These are phyloP conservation scores for Trichoderma virens DNA, from an alignment of 495 filamentous ascomycete species.

Conservation along the genomic window DNA sequence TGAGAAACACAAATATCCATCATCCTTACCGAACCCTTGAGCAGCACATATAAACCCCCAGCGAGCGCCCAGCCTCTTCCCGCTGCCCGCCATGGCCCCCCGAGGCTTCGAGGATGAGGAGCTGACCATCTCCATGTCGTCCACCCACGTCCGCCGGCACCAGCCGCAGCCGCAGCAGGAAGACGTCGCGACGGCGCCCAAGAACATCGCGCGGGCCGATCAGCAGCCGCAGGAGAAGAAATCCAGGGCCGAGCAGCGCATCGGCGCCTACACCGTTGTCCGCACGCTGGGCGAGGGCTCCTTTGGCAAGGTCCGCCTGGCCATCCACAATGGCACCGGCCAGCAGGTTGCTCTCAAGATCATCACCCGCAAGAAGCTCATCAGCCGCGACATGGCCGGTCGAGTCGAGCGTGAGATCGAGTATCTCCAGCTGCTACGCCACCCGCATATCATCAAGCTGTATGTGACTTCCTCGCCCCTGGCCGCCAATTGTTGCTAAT, in stretches of 20 bases:
- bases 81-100: constrained; percentile 41
- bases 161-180: constrained; percentile 12
- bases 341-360: constrained; percentile 97
- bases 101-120: constrained; percentile 74
- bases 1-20: not conserved
- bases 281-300: constrained; percentile 92
- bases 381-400: constrained; percentile 94
- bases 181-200: constrained; percentile 17
- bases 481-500: not conserved
- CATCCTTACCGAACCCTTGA: not conserved
- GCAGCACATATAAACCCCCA: not conserved
- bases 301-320: constrained; percentile 97
- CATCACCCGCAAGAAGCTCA: constrained; percentile 88
- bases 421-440: constrained; percentile 88
- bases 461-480: constrained; percentile 34
- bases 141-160: constrained; percentile 50
- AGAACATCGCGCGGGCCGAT: constrained; percentile 22
- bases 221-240: constrained; percentile 26
- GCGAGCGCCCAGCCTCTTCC: not conserved
- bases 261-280: constrained; percentile 84
- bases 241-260: constrained; percentile 60
- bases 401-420: constrained; percentile 96
- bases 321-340: constrained; percentile 78
- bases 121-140: constrained; percentile 75
- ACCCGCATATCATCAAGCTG: constrained; percentile 99